Evolutionary conservation across 1,284 basidiomycete genomes (phyloP), one percentile per base, ranked within the genome.

Genomic region (Mycena sp.): DNA sequence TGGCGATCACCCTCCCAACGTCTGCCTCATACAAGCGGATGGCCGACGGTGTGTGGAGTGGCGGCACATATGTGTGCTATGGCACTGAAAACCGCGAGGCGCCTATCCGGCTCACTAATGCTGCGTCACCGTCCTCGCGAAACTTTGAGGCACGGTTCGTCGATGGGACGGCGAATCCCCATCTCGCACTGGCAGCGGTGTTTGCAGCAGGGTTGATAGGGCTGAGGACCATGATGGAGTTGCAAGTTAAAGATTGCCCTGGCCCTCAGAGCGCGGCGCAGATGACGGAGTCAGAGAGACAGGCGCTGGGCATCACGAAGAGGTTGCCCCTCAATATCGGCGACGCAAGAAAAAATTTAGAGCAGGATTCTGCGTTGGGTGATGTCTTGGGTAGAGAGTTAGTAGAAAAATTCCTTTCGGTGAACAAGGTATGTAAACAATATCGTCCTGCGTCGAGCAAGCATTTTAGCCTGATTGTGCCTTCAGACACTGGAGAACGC

Each of bases 41-140:
- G 68, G 32, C 46, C 2, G 87, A 88, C 68, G 84, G 84, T 16
- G 77, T 81, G 37, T 87, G 84, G 85, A 78, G 81, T 1, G 86
- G 87, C 21, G 87, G 87, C 7, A 87, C 85, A 2, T 86, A 81
- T 71, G 76, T 81, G 38, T 73, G 70, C 49, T 88, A 83, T 81
- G 87, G 87, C 0, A 76, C 78, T 9, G 82, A 87, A 44, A 86
- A 87, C 73, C 81, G 82, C 53, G 86, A 88, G 69, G 71, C 78
- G 0, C 80, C 85, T 0, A 68, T 87, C 1, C 80, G 86, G 1
- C 81, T 86, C 10, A 81, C 80, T 30, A 83, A 80, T 21, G 68
- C 74, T 3, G n/a, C 32, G 1, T 68, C 68, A 1, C 70, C 71
- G 7, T 73, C 73, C 14, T 71, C 69, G 21, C 74, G 77, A 48